Conservation (phyloP, 2,329 filamentous ascomycete genomes). For the Beauveria scarabaeidicola region DNA sequence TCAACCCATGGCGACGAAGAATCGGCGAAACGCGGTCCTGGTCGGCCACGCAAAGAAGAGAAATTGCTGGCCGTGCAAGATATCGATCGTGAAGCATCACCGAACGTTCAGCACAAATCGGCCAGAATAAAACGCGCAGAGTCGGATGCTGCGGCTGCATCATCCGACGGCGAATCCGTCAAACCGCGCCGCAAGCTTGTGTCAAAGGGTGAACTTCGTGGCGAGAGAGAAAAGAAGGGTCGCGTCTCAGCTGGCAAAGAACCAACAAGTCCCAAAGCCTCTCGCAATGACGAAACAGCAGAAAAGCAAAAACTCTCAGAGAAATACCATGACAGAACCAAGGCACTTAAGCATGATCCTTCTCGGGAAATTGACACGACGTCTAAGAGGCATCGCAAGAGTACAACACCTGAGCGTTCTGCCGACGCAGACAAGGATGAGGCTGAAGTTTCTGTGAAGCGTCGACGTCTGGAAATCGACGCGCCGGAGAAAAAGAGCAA, state of each 20-base stretch:
- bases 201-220: constrained; percentile 53
- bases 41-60: constrained; percentile 42
- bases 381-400: constrained; percentile 50
- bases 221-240: constrained; percentile 49
- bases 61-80: constrained; percentile 35
- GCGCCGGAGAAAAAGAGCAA: constrained; percentile 40
- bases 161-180: constrained; percentile 47
- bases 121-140: constrained; percentile 45
- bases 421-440: constrained; percentile 45
- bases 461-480: constrained; percentile 49
- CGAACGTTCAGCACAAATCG: constrained; percentile 37
- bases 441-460: constrained; percentile 43
- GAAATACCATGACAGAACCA: constrained; percentile 51
- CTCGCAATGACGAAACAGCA: constrained; percentile 36
- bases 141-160: constrained; percentile 41
- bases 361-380: constrained; percentile 48
- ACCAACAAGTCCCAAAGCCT: constrained; percentile 43
- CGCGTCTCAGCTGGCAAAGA: constrained; percentile 44
- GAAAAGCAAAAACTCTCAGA: constrained; percentile 44
- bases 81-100: constrained; percentile 47
- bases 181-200: constrained; percentile 57
- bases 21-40: constrained; percentile 41
- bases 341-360: constrained; percentile 53
- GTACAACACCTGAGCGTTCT: constrained; percentile 48
- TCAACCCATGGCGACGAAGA: constrained; percentile 38